phyloP scores from a whole-genome alignment of 495 filamentous ascomycete genomes.

The Melanomma pulvis-pyrius region DNA sequence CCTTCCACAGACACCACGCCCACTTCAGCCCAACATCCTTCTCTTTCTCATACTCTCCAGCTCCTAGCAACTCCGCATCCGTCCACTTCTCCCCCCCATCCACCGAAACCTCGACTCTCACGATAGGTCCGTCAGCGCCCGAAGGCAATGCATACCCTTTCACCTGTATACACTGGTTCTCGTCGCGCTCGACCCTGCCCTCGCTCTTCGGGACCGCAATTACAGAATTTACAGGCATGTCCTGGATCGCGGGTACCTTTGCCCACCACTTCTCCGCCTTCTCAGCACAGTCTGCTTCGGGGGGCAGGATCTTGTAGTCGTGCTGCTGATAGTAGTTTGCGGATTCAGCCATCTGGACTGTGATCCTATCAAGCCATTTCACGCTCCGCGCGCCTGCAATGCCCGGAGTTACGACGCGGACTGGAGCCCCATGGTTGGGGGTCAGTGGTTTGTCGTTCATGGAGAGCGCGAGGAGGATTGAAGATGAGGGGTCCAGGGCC shows the following conservation, averaged over 20 bases:
- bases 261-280: slow-evolving; percentile 53
- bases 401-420: slow-evolving; percentile 46
- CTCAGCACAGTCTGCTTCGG: slow-evolving; percentile 42
- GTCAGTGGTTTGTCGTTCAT: slow-evolving; percentile 46
- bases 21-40: slow-evolving; percentile 46
- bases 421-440: slow-evolving; percentile 44
- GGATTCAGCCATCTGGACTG: slow-evolving; percentile 39
- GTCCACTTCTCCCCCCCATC: slow-evolving; percentile 57
- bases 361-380: slow-evolving; percentile 47
- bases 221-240: slow-evolving; percentile 54
- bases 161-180: slow-evolving; percentile 50
- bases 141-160: slow-evolving; percentile 61
- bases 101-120: slow-evolving; percentile 55
- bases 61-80: slow-evolving; percentile 47
- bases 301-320: slow-evolving; percentile 49
- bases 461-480: slow-evolving; percentile 58
- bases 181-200: slow-evolving; percentile 44
- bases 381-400: slow-evolving; percentile 45
- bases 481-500: slow-evolving; percentile 51
- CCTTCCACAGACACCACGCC: slow-evolving; percentile 56
- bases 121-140: slow-evolving; percentile 57
- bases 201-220: slow-evolving; percentile 54
- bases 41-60: slow-evolving; percentile 5
- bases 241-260: slow-evolving; percentile 40
- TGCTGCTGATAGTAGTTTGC: slow-evolving; percentile 45